These are phyloP conservation scores for Solidago caesia DNA, from an alignment of 129 eudicot genomes.

Conservation along the genomic window DNA sequence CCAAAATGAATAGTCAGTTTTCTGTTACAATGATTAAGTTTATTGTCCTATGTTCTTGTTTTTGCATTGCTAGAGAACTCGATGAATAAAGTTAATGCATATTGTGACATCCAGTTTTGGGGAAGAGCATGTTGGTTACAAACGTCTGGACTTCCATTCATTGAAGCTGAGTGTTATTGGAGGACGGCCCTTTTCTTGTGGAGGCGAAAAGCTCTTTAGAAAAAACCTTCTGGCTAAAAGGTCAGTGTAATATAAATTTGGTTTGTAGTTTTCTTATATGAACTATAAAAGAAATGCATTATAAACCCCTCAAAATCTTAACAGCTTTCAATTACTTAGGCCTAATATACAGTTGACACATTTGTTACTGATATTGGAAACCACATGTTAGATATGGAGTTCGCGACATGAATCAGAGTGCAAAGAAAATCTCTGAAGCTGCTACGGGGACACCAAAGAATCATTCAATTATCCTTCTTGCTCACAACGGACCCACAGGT, in stretches of 20 bases:
- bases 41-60: conserved; percentile 17
- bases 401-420: conserved; percentile 66
- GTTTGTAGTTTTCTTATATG: not conserved
- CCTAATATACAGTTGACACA: not conserved
- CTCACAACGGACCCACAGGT: conserved; percentile 98
- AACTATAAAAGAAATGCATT: not conserved
- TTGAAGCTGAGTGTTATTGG: conserved; percentile 80
- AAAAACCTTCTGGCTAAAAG: conserved; percentile 70
- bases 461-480: conserved; percentile 75
- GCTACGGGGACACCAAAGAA: conserved; percentile 70
- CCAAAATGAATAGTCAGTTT: conserved; percentile 6
- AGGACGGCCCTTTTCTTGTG: conserved; percentile 90
- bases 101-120: conserved; percentile 61
- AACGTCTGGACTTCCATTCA: conserved; percentile 61
- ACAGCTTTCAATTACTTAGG: not conserved
- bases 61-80: conserved; percentile 5
- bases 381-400: conserved; percentile 61
- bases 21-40: conserved; percentile 15
- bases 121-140: conserved; percentile 84
- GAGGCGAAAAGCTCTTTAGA: conserved; percentile 60
- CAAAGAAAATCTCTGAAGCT: conserved; percentile 57
- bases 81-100: conserved; percentile 11
- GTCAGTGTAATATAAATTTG: conserved; percentile 21
- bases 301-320: not conserved
- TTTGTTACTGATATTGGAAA: conserved; percentile 13